Evolutionary conservation across 2,329 filamentous ascomycete species (phyloP).

Genomic region (Alternaria gansuensis): DNA sequence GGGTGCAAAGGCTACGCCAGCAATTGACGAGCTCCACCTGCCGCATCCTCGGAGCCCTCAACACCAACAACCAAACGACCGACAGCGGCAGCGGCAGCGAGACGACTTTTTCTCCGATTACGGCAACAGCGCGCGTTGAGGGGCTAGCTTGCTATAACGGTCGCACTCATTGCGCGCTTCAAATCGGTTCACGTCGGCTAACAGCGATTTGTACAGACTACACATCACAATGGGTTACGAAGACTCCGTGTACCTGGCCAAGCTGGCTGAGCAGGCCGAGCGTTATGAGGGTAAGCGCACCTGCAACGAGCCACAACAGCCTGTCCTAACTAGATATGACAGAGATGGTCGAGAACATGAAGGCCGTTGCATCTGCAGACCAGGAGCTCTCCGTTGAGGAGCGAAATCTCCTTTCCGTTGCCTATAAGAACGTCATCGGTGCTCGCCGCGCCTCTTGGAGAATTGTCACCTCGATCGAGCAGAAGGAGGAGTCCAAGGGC

Average conservation of each 20-base stretch:
- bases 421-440: conserved; percentile 99
- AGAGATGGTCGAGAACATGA: conserved; percentile 99
- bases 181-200: conserved; percentile 33
- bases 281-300: conserved; percentile 87
- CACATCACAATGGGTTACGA: conserved; percentile 90
- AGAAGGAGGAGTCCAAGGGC: conserved; percentile 99
- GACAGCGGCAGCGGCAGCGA: conserved; percentile 4
- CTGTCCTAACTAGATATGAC: conserved; percentile 39
- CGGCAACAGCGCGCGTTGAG: conserved; percentile 31
- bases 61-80: conserved; percentile 2
- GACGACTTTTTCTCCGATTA: conserved; percentile 19
- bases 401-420: conserved; percentile 95
- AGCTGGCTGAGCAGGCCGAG: conserved; percentile 99
- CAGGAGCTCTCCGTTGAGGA: conserved; percentile 80
- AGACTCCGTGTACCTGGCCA: conserved; percentile 99
- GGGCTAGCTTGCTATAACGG: conserved; percentile 27
- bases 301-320: conserved; percentile 8
- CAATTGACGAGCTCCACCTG: conserved; percentile 26
- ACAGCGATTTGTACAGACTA: conserved; percentile 36
- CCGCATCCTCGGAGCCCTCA: conserved; percentile 6
- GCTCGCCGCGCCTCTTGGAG: conserved; percentile 97
- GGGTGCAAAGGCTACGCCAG: conserved; percentile 33
- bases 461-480: conserved; percentile 98
- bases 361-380: conserved; percentile 87
- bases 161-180: conserved; percentile 26